Evolutionary conservation across 805 yeast genomes (phyloP).

Genomic region (Pichia gijzeniarum): DNA sequence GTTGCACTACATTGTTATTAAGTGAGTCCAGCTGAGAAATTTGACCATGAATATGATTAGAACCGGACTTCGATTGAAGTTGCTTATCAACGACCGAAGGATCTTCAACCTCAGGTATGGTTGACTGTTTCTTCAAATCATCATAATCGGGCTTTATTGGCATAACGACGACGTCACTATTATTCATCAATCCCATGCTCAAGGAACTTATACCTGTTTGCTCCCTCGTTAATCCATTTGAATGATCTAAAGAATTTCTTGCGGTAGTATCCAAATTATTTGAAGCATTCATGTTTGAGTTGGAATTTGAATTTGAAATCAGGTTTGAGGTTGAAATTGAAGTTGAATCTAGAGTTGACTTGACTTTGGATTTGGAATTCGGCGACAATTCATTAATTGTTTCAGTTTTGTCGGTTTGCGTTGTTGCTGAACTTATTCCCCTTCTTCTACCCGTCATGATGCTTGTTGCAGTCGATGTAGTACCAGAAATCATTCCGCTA

Average conservation of each 20-base stretch:
- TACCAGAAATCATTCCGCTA: conserved; percentile 14
- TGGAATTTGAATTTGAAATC: background rate
- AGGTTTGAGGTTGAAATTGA: background rate
- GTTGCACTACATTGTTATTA: background rate
- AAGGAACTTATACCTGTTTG: conserved; percentile 5
- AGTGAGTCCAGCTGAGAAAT: conserved; percentile 1
- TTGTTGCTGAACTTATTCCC: conserved; percentile 13
- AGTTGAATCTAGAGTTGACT: no score
- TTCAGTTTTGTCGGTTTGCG: conserved; percentile 17
- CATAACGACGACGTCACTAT: conserved; percentile 11
- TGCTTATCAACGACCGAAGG: background rate
- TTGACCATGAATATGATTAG: conserved; percentile 1
- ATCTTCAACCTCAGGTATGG: background rate
- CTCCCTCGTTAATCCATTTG: conserved; percentile 2
- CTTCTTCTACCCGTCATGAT: conserved; percentile 15
- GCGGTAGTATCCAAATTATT: background rate
- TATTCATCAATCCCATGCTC: conserved; percentile 7
- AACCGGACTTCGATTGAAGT: background rate
- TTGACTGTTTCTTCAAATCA: background rate
- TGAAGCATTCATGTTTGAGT: background rate
- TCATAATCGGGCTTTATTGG: conserved; percentile 7
- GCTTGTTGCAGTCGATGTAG: conserved; percentile 26
- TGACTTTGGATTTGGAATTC: no score
- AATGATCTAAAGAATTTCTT: background rate
- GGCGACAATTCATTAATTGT: background rate